Evolutionary conservation across 805 yeast genomes (phyloP), one percentile per base, ranked within the genome.

Genomic region (Candida railenensis): DNA sequence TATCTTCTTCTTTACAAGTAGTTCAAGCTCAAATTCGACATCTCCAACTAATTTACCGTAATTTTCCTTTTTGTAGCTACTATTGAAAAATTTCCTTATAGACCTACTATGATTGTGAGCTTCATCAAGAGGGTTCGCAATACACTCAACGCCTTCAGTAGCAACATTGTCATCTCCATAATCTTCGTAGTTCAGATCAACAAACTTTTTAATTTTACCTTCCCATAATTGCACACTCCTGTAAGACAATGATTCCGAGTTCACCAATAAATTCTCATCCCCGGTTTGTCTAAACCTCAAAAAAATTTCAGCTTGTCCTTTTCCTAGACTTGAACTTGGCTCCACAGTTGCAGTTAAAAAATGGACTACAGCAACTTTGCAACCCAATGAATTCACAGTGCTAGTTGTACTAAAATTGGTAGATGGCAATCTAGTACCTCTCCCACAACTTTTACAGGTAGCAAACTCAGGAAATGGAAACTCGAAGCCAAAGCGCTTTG

Each of bases 261-360:
- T 67, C 71, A 67, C 67, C 71, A 71, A 63, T 67, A 71, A 52
- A 63, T 54, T 53, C 56, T 62, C 61, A 50, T 52, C 51, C 45
- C 42, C 53, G 50, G 53, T 40, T 40, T 48, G 50, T 44, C 50
- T 44, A 34, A 28, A 22, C 22, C 32, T 34, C 40, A 34, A 48
- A 40, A 44, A 15, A 40, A 25, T 22, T 36, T 9, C 21, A 18
- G 12, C 15, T 69, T 65, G 57, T 48, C 56, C 57, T 57, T 55
- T 58, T 53, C 58, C 66, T 59, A 62, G 57, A 64, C 69, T 70
- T 59, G 60, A 63, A 62, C 11, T 11, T 25, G 30, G 66, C 66
- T 69, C 63, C 70, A 65, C 67, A 64, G 66, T 66, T 67, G 70
- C 73, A 66, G 65, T 67, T 71, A 68, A 67, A 65, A 71, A 72